Percentiles rank a stretch among this genome's conserved stretches.
phyloP scores from a whole-genome alignment of 148 eudicot species.

The Vaccinium corymbosum region DNA sequence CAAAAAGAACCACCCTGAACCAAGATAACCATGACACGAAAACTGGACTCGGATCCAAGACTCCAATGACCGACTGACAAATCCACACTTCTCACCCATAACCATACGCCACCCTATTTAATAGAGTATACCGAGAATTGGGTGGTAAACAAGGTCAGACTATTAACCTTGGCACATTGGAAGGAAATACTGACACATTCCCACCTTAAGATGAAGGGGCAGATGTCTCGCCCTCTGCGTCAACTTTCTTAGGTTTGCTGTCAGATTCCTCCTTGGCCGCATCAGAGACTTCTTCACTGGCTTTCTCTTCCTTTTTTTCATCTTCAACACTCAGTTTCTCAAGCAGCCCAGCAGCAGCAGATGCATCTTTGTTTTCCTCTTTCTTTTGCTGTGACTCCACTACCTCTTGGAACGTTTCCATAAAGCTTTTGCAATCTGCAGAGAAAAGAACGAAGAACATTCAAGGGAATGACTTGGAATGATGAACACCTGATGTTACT shows the following conservation, averaged over 20 bases:
- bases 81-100: constrained; percentile 23
- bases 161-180: constrained; percentile 11
- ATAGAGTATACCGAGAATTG: constrained; percentile 7
- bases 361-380: constrained; percentile 58
- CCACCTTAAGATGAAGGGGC: constrained; percentile 29
- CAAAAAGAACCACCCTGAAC: neutral
- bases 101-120: constrained; percentile 1
- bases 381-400: constrained; percentile 61
- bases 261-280: constrained; percentile 27
- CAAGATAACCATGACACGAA: constrained; percentile 11
- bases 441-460: neutral
- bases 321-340: constrained; percentile 64
- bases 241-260: constrained; percentile 21
- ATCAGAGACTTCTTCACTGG: constrained; percentile 29
- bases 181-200: neutral
- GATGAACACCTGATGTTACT: neutral
- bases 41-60: constrained; percentile 12
- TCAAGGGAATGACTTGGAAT: neutral
- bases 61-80: constrained; percentile 15
- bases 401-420: constrained; percentile 65
- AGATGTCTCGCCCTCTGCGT: constrained; percentile 33
- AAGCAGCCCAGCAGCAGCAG: constrained; percentile 61
- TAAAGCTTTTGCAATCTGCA: constrained; percentile 76
- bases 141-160: constrained; percentile 1
- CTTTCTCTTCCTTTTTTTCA: constrained; percentile 37